A percentile compares a stretch with the other conserved stretches of the same genome.
phyloP scores from a whole-genome alignment of 2,329 filamentous ascomycete species.

The Colletotrichum chrysophilum region DNA sequence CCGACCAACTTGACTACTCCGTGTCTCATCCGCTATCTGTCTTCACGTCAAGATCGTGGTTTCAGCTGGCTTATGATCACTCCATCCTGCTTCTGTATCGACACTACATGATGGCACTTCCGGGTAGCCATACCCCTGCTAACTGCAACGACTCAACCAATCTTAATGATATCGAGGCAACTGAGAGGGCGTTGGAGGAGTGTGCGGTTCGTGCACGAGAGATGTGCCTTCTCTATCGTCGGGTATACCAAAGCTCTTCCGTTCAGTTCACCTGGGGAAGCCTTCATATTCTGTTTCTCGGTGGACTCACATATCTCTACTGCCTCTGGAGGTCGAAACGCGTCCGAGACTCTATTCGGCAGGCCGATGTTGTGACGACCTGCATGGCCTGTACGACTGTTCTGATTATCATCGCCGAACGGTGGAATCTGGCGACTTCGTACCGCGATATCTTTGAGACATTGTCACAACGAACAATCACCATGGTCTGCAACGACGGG shows the following conservation, averaged over 20 bases:
- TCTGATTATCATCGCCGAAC: conserved; percentile 38
- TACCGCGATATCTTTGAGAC: conserved; percentile 38
- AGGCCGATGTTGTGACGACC: conserved; percentile 30
- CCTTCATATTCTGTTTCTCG: conserved; percentile 39
- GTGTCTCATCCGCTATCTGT: conserved; percentile 28
- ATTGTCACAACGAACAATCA: conserved; percentile 31
- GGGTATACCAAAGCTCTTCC: conserved; percentile 31
- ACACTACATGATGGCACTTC: conserved; percentile 24
- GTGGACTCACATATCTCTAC: conserved; percentile 38
- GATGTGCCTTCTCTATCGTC: conserved; percentile 38
- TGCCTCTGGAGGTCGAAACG: conserved; percentile 1
- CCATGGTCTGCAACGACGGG: conserved; percentile 26
- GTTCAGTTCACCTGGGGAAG: conserved; percentile 34
- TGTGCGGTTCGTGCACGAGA: conserved; percentile 26
- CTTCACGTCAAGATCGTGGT: conserved; percentile 42
- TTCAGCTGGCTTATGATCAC: conserved; percentile 41
- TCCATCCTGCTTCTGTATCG: conserved; percentile 43
- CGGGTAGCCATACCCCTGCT: neutral
- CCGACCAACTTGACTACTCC: conserved; percentile 22
- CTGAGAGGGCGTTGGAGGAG: neutral
- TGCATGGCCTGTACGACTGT: conserved; percentile 39
- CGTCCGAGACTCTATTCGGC: neutral
- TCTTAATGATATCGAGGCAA: conserved; percentile 8
- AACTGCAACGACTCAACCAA: neutral
- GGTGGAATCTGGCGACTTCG: conserved; percentile 34